Evolutionary conservation across 1,284 basidiomycete species (phyloP), one percentile per base, ranked within the genome.

Genomic region (Exobasidium cylindrosporum): DNA sequence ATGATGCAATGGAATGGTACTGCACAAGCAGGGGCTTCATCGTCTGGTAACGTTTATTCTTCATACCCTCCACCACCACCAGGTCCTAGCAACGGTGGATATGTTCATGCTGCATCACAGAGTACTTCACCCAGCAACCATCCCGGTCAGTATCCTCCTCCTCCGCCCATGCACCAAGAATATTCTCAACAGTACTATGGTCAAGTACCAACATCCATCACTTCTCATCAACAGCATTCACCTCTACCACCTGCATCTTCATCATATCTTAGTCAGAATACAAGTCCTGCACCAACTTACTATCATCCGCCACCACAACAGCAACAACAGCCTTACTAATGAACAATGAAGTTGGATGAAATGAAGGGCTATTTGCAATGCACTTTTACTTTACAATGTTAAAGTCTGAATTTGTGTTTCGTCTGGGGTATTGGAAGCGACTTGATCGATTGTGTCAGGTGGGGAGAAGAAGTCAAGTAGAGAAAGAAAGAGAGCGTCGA

Each of bases 401-500:
- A 23, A 45, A 45, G 43, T 4, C 17, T 45, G 3, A 45, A 45
- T 17, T 3, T 14, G 3, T 17, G 11, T 17, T 45, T 45, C 17
- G 43, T 17, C 43, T 45, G 3, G 17, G 17, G 10, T 23, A 45
- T 45, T 11, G 10, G 43, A 23, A 17, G 23, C 2, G 43, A 53
- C 14, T n/a, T n/a, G n/a, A 35, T 91, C 87, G 57, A 91, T 80
- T 53, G 87, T 83, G 44, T 86, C 84, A 26, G 86, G 82, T 0
- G 90, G 90, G 75, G 87, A 83, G 82, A 85, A 86, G 87, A 87
- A 89, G 71, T 92, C 88, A 2, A 93, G 81, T 57, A 90, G 82
- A 67, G 86, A 70, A 75, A 89, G 89, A 77, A 91, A 91, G 7
- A 91, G 77, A 73, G 89, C 89, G 64, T 90, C 88, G 1, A 92